These are phyloP conservation scores for Penicillium fimorum DNA, from an alignment of 495 filamentous ascomycete genomes.

Conservation along the genomic window DNA sequence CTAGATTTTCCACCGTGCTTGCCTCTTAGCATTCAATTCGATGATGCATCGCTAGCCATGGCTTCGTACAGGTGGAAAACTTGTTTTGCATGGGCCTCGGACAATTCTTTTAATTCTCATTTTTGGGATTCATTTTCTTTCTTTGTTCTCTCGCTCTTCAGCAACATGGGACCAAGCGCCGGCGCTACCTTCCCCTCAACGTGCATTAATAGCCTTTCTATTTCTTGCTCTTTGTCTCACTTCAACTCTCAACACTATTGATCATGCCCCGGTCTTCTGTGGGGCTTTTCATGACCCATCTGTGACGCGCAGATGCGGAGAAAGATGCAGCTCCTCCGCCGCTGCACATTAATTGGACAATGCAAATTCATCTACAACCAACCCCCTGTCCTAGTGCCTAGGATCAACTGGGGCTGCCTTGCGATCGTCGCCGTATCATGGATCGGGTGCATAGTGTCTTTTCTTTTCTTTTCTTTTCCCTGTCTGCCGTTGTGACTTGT, in stretches of 20 bases:
- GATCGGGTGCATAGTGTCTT: constrained; percentile 13
- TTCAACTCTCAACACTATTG: constrained; percentile 4
- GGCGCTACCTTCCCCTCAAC: constrained; percentile 16
- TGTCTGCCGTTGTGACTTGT: constrained; percentile 19
- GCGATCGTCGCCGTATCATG: constrained; percentile 13
- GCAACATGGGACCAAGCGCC: constrained; percentile 13
- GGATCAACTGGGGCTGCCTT: constrained; percentile 9
- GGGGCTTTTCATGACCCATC: constrained; percentile 16
- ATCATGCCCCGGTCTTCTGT: constrained; percentile 7
- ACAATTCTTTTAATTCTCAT: not conserved
- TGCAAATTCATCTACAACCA: not conserved
- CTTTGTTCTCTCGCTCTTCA: constrained; percentile 2
- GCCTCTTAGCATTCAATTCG: constrained; percentile 4
- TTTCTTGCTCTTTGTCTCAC: constrained; percentile 10
- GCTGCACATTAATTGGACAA: constrained; percentile 17
- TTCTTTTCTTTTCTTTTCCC: constrained; percentile 16
- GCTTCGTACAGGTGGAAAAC: not conserved
- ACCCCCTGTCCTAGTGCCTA: constrained; percentile 1
- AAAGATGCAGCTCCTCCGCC: constrained; percentile 5
- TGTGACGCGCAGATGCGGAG: constrained; percentile 29
- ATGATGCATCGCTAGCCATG: not conserved
- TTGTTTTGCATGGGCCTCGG: constrained; percentile 7
- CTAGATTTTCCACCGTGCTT: not conserved
- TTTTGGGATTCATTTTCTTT: not conserved
- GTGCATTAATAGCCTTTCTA: constrained; percentile 16